Evolutionary conservation across 2,329 filamentous ascomycete species (phyloP).

Genomic region (Penicillium corylophilum): DNA sequence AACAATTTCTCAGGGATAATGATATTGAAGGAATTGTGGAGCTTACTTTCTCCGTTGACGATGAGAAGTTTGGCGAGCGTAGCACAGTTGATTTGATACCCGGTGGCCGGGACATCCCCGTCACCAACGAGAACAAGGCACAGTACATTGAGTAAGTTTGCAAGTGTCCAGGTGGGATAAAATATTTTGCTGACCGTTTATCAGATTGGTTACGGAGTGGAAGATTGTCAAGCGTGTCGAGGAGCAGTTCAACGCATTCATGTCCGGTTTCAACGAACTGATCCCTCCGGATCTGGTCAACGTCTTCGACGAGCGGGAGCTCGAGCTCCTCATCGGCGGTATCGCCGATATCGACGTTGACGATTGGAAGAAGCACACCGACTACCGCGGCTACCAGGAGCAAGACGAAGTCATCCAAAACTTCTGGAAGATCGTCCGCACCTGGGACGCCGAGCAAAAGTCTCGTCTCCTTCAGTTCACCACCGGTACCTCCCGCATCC

Average conservation of each 20-base stretch:
- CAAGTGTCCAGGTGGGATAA: neutral
- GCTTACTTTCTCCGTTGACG: constrained; percentile 93
- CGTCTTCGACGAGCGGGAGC: constrained; percentile 95
- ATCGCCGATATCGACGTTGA: constrained; percentile 99
- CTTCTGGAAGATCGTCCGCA: constrained; percentile 95
- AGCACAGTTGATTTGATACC: constrained; percentile 93
- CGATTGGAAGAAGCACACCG: constrained; percentile 99
- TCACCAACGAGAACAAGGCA: constrained; percentile 98
- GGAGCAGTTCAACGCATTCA: constrained; percentile 97
- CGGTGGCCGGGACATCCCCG: constrained; percentile 84
- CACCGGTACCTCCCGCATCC: constrained; percentile 94
- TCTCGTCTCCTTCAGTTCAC: constrained; percentile 94
- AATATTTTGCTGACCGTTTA: neutral
- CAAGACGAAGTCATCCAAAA: constrained; percentile 95
- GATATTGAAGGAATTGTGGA: constrained; percentile 94
- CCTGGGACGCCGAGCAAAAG: constrained; percentile 98
- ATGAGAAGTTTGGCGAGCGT: constrained; percentile 93
- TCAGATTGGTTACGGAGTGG: constrained; percentile 92
- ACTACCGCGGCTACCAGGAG: constrained; percentile 98
- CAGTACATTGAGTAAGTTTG: constrained; percentile 84
- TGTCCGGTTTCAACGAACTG: constrained; percentile 94
- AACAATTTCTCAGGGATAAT: constrained; percentile 63
- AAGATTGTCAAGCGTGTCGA: constrained; percentile 98
- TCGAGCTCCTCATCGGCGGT: constrained; percentile 94
- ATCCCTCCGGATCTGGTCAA: constrained; percentile 96